A percentile compares a stretch with the other conserved stretches of the same genome.
phyloP scores from a whole-genome alignment of 768 basidiomycete species.

The Boletus vinaceobasis region DNA sequence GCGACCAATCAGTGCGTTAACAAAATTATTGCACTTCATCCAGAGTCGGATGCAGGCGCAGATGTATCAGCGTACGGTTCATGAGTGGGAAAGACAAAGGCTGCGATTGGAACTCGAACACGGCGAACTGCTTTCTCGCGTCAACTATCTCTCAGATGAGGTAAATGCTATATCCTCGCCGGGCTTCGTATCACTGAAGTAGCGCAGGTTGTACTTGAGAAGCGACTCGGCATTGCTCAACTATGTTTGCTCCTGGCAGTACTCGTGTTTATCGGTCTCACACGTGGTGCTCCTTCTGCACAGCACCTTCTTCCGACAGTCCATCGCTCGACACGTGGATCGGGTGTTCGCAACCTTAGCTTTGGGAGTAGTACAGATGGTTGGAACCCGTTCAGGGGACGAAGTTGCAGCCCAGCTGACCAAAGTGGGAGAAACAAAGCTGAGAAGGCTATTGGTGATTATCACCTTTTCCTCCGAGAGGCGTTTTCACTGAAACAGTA shows the following conservation, averaged over 20 bases:
- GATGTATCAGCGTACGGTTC: slow-evolving; percentile 57
- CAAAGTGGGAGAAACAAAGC: slow-evolving; percentile 8
- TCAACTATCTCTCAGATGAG: slow-evolving; percentile 80
- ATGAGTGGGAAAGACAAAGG: slow-evolving; percentile 69
- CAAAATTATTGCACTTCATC: background rate
- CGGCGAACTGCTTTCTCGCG: slow-evolving; percentile 58
- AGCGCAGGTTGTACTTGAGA: slow-evolving; percentile 75
- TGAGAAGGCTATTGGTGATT: slow-evolving; percentile 14
- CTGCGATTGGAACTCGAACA: slow-evolving; percentile 68
- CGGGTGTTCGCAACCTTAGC: slow-evolving; percentile 55
- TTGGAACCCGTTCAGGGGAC: slow-evolving; percentile 20
- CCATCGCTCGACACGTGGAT: slow-evolving; percentile 42
- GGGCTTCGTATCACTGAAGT: background rate
- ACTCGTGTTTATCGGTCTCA: slow-evolving; percentile 82
- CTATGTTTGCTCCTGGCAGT: slow-evolving; percentile 79
- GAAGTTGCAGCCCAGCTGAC: slow-evolving; percentile 31
- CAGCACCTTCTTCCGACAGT: slow-evolving; percentile 5
- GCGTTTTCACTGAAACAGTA: background rate
- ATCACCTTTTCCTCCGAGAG: background rate
- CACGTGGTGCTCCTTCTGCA: slow-evolving; percentile 57
- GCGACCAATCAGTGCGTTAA: background rate
- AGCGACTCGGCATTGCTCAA: slow-evolving; percentile 85
- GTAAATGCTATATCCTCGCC: slow-evolving; percentile 36
- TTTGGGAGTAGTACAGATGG: slow-evolving; percentile 52
- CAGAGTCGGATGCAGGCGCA: slow-evolving; percentile 72